These are phyloP conservation scores for Diddensiella caesifluorescens DNA, from an alignment of 805 yeast species.

Conservation along the genomic window DNA sequence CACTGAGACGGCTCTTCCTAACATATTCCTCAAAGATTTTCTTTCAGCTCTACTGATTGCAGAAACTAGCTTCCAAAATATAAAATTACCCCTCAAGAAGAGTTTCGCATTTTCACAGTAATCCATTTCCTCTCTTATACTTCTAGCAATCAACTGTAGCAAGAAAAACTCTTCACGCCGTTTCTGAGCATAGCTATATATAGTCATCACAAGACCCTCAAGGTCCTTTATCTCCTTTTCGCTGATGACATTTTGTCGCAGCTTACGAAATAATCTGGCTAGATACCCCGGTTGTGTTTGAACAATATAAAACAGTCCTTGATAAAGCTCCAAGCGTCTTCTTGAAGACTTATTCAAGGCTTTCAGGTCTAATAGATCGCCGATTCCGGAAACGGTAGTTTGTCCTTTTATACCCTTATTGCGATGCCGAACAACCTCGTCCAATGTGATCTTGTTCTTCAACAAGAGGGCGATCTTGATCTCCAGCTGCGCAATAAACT, in stretches of 20 bases:
- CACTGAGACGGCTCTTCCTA: constrained; percentile 35
- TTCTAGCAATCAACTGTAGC: constrained; percentile 47
- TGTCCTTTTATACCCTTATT: constrained; percentile 30
- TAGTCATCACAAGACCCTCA: constrained; percentile 30
- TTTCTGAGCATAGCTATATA: constrained; percentile 36
- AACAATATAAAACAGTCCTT: constrained; percentile 69
- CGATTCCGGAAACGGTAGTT: constrained; percentile 19
- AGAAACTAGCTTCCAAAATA: constrained; percentile 43
- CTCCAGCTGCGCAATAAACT: constrained; percentile 68
- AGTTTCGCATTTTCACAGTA: constrained; percentile 19
- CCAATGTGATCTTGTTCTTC: constrained; percentile 72
- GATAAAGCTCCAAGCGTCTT: constrained; percentile 59
- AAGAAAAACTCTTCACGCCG: constrained; percentile 68
- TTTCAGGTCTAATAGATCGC: constrained; percentile 34
- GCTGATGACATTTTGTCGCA: constrained; percentile 24
- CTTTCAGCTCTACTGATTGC: constrained; percentile 38
- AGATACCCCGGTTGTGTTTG: constrained; percentile 81
- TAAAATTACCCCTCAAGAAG: constrained; percentile 25
- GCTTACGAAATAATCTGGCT: constrained; percentile 43
- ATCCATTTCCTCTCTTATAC: constrained; percentile 27
- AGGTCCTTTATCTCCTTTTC: constrained; percentile 32
- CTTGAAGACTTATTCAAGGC: constrained; percentile 37
- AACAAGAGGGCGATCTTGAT: constrained; percentile 72
- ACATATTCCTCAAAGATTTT: constrained; percentile 30
- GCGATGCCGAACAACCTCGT: constrained; percentile 51